Percentiles rank a stretch among this genome's conserved stretches.
Evolutionary conservation across 116 monocot genomes (phyloP).

Genomic region (Posidonia oceanica): DNA sequence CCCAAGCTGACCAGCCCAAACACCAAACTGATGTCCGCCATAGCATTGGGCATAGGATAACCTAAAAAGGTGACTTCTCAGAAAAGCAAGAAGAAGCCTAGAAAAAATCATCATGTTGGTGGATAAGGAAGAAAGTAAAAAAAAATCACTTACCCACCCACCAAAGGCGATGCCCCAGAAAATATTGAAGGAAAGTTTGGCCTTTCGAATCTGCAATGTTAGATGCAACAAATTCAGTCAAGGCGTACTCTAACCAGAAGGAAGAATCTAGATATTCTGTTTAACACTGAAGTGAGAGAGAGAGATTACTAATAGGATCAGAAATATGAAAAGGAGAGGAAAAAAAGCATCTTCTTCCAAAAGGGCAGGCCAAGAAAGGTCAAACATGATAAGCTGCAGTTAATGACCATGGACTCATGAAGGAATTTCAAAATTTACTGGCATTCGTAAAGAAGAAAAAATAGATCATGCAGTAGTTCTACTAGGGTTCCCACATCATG

Average conservation of each 20-base stretch:
- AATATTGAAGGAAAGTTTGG: conserved; percentile 78
- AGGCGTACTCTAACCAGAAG: background rate
- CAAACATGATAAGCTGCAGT: too few relatives aligned
- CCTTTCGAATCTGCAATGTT: conserved; percentile 66
- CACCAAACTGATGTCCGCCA: conserved; percentile 98
- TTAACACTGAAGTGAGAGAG: too few relatives aligned
- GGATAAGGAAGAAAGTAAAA: background rate
- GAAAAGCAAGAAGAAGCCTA: background rate
- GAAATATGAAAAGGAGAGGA: too few relatives aligned
- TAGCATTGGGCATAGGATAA: conserved; percentile 95
- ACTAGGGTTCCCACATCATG: too few relatives aligned
- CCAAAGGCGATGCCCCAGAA: conserved; percentile 71
- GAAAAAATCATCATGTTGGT: background rate
- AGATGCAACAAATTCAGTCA: background rate
- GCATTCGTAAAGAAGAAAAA: too few relatives aligned
- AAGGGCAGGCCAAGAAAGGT: too few relatives aligned
- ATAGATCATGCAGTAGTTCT: too few relatives aligned
- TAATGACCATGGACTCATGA: too few relatives aligned
- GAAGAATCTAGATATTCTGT: too few relatives aligned
- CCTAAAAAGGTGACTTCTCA: conserved; percentile 22
- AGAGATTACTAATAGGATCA: too few relatives aligned
- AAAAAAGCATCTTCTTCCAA: too few relatives aligned
- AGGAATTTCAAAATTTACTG: too few relatives aligned
- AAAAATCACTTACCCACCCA: conserved; percentile 50
- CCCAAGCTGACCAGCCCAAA: conserved; percentile 97